phyloP scores from a whole-genome alignment of 78 protist genomes.

The Dictyostelium firmibasis region DNA sequence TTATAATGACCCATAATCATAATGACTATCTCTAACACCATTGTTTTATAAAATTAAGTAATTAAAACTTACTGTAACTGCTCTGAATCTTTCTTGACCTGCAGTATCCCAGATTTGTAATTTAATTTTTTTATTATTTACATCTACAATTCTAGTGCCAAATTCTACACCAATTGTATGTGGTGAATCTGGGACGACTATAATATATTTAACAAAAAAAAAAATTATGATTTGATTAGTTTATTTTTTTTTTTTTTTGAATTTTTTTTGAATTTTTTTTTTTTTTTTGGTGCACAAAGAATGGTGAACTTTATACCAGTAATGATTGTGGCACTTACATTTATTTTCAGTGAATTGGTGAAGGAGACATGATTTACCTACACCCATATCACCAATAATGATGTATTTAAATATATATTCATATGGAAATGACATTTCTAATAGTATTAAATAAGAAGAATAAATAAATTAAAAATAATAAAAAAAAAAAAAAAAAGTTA shows the following conservation, averaged over 20 bases:
- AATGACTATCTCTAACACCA: neutral
- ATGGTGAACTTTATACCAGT: neutral
- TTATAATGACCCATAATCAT: neutral
- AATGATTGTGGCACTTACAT: conserved; percentile 49
- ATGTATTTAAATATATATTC: conserved; percentile 92
- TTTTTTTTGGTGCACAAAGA: neutral
- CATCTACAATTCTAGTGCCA: conserved; percentile 87
- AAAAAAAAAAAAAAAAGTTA: neutral
- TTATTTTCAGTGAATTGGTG: conserved; percentile 90
- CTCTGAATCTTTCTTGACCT: conserved; percentile 79
- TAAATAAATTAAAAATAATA: no score
- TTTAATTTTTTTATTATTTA: conserved; percentile 80
- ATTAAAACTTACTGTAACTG: conserved; percentile 63
- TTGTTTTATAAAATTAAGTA: no score
- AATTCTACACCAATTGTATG: conserved; percentile 96
- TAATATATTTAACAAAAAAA: neutral
- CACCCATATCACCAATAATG: conserved; percentile 95
- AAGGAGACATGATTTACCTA: conserved; percentile 92
- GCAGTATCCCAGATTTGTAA: conserved; percentile 89
- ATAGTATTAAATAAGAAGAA: neutral
- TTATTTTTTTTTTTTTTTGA: neutral
- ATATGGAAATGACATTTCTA: conserved; percentile 52
- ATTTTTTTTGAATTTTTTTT: neutral
- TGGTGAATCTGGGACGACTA: conserved; percentile 83
- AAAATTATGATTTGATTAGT: neutral